Evolutionary conservation across 2,329 filamentous ascomycete genomes (phyloP), one percentile per base, ranked within the genome.

Genomic region (Monosporascus sp.): DNA sequence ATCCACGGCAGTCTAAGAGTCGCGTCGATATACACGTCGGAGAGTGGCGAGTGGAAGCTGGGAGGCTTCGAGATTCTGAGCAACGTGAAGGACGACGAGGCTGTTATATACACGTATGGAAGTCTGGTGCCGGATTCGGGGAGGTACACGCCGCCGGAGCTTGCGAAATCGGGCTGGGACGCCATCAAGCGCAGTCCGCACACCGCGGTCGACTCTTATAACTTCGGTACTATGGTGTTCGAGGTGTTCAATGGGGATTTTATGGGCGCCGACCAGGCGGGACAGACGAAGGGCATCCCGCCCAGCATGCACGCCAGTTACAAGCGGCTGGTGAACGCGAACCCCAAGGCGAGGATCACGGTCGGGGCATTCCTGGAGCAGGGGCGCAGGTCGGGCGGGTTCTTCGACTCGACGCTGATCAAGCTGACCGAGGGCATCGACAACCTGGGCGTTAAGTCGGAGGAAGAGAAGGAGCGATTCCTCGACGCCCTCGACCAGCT

Each of bases 41-140:
- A 97, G 68, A 97, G 94, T 66, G 94, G 94, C 54, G 94, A 99
- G 73, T 99, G 94, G 94, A 97, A 95, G 67, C 76, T 99, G 2
- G 92, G 88, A 20, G 94, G 94, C 1, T 96, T 99, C 62, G 94
- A 99, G 61, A 82, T 96, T 5, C 72, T 97, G 55, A 97, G 92
- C 72, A 97, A 88, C 38, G 86, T 97, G 74, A 97, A 97, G 65
- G 94, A 97, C 53, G 92, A 97, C 57, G 91, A 97, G 63, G 91
- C 92, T 9, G 79, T 96, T 48, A 92, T 99, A 65, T 97, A 94
- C 85, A 94, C 84, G 49, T 95, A 92, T 66, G 93, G 92, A 55
- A 91, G 89, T 63, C 74, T 96, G 17, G 82, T 96, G 5, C 93
- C 93, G 5, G 92, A 97, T 65, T 87, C 90, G 40, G 85, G 80